phyloP scores from a whole-genome alignment of 495 filamentous ascomycete species.

The Apodospora peruviana region DNA sequence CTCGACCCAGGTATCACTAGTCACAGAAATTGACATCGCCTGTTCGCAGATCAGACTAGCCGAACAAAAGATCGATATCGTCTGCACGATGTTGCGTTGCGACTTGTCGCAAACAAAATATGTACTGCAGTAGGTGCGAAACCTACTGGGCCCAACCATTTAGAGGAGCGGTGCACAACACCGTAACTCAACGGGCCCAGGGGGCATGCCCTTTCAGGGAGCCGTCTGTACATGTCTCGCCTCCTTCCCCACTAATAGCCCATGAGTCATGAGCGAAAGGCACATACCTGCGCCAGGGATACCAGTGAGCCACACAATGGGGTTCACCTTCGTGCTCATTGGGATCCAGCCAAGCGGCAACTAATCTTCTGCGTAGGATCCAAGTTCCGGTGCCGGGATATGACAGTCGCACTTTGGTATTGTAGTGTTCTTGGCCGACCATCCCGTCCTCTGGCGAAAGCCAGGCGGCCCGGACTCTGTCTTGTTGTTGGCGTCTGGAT shows the following conservation, averaged over 20 bases:
- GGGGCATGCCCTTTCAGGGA: background rate
- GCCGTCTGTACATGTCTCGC: background rate
- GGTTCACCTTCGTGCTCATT: background rate
- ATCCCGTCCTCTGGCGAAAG: slow-evolving; percentile 1
- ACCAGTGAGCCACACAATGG: slow-evolving; percentile 4
- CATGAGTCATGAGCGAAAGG: no score
- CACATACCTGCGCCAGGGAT: slow-evolving; percentile 6
- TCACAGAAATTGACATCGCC: background rate
- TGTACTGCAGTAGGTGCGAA: no score
- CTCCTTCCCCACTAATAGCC: no score
- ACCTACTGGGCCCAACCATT: no score
- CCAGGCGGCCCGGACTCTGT: slow-evolving; percentile 1
- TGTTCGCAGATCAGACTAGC: background rate
- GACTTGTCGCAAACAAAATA: no score
- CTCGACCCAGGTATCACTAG: background rate
- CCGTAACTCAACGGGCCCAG: no score
- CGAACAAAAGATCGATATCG: background rate
- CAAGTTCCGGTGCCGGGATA: slow-evolving; percentile 3
- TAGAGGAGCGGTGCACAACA: no score
- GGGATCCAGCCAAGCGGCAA: background rate
- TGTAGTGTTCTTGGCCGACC: slow-evolving; percentile 2
- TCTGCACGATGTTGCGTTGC: no score
- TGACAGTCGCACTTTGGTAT: background rate
- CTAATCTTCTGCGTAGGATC: background rate
- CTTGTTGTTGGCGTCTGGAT: slow-evolving; percentile 1